These are phyloP conservation scores for Yarrowia osloensis DNA, from an alignment of 805 yeast genomes.

Conservation along the genomic window DNA sequence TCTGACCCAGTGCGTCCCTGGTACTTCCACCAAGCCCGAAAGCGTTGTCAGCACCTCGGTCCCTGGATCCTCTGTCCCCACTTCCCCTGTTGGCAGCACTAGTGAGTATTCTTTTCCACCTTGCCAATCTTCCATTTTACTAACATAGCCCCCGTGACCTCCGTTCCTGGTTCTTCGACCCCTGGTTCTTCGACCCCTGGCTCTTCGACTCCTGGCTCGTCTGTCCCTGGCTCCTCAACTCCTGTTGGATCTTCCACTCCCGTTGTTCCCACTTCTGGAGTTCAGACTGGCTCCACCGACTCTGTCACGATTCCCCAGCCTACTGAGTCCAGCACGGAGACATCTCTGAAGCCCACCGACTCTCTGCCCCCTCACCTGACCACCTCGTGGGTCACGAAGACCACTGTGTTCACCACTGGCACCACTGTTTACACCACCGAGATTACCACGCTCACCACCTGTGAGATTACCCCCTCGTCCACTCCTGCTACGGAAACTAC, in stretches of 20 bases:
- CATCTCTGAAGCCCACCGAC: not conserved
- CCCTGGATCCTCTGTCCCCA: not conserved
- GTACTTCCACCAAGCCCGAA: not conserved
- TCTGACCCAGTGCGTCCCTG: not conserved
- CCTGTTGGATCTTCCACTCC: conserved; percentile 5
- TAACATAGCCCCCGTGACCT: not conserved
- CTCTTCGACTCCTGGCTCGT: not conserved
- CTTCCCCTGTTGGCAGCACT: not conserved
- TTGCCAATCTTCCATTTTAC: not conserved
- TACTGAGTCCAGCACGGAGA: not conserved
- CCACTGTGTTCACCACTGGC: not conserved
- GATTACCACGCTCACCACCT: not conserved
- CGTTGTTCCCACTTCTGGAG: not conserved
- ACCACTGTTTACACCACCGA: not conserved
- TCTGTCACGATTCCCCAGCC: not conserved
- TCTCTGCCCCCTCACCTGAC: not conserved
- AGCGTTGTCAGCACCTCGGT: not conserved
- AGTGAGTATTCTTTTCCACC: not conserved
- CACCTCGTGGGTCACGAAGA: not conserved
- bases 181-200: conserved; percentile 4
- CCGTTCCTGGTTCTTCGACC: not conserved
- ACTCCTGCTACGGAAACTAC: not conserved
- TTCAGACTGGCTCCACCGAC: not conserved
- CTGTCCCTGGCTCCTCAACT: not conserved
- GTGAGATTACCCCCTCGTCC: not conserved